Percentiles rank a stretch among this genome's conserved stretches.
Conservation (phyloP, 2,329 filamentous ascomycete species). For the Clarireedia hainanense region DNA sequence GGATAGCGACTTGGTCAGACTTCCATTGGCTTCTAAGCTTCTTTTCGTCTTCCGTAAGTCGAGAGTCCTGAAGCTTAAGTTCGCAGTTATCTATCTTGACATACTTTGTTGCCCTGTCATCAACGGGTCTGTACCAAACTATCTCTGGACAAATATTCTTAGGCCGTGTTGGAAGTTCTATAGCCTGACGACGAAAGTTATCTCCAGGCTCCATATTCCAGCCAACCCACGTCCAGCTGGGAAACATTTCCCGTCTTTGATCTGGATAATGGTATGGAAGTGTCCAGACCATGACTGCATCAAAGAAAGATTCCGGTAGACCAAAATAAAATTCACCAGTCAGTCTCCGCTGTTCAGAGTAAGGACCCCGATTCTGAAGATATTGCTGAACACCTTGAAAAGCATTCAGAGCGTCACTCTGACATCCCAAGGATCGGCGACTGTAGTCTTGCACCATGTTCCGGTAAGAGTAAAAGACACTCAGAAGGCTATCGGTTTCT, state of each 20-base stretch:
- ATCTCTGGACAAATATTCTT: not conserved
- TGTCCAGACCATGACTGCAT: not conserved
- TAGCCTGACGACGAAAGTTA: not conserved
- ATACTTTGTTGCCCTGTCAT: not conserved
- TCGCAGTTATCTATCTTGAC: not conserved
- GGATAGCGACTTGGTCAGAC: not conserved
- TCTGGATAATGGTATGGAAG: not conserved
- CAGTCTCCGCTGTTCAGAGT: not conserved
- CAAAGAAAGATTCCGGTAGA: not conserved
- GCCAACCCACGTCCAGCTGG: conserved; percentile 6
- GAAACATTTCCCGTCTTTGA: conserved; percentile 2
- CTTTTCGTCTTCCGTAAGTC: not conserved
- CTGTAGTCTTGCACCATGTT: not conserved
- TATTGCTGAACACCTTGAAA: not conserved
- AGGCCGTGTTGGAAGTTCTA: not conserved
- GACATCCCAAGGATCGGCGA: not conserved
- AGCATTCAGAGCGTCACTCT: conserved; percentile 1
- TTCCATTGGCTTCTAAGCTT: not conserved
- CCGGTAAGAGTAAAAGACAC: not conserved
- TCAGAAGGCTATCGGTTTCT: not conserved
- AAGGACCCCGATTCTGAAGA: not conserved
- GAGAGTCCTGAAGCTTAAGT: not conserved
- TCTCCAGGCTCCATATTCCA: not conserved
- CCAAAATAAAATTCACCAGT: not conserved
- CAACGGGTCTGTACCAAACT: not conserved